Conservation (phyloP, 495 filamentous ascomycete species). For the Halenospora varia region DNA sequence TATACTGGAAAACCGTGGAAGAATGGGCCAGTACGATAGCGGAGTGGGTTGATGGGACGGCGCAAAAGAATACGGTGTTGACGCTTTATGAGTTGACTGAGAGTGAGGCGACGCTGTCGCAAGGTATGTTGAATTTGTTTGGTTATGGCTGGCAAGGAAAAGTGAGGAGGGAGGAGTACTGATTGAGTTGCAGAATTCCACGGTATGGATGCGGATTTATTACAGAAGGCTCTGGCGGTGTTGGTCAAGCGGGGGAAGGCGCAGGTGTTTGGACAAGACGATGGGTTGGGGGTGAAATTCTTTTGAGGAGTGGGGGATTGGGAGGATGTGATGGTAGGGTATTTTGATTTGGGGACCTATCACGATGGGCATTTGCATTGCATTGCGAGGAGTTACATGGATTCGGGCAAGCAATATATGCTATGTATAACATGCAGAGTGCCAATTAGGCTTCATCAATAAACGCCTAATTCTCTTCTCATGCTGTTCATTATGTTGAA, state of each 20-base stretch:
- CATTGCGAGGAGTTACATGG: not conserved
- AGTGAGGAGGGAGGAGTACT: not conserved
- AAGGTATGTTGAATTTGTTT: slow-evolving; percentile 40
- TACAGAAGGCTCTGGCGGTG: slow-evolving; percentile 71
- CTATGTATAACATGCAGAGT: no score
- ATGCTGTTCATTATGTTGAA: not conserved
- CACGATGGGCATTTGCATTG: not conserved
- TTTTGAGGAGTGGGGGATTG: slow-evolving; percentile 49
- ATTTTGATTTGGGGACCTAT: not conserved
- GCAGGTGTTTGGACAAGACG: slow-evolving; percentile 86
- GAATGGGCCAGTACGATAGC: slow-evolving; percentile 66
- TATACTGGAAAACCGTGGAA: slow-evolving; percentile 68
- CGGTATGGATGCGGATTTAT: slow-evolving; percentile 76
- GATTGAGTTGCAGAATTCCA: slow-evolving; percentile 63
- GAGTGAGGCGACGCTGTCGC: slow-evolving; percentile 57
- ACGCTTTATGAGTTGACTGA: slow-evolving; percentile 73
- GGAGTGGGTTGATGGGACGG: slow-evolving; percentile 69
- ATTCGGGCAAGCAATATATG: no score
- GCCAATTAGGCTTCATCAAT: no score
- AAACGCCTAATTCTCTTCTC: not conserved
- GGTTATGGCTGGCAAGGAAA: no score
- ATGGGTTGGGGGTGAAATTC: slow-evolving; percentile 90
- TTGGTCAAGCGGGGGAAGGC: slow-evolving; percentile 88
- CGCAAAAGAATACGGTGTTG: slow-evolving; percentile 67
- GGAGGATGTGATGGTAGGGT: slow-evolving; percentile 12